Conservation (phyloP, 2,329 filamentous ascomycete genomes). For the Arthrobotrys entomopaga region DNA sequence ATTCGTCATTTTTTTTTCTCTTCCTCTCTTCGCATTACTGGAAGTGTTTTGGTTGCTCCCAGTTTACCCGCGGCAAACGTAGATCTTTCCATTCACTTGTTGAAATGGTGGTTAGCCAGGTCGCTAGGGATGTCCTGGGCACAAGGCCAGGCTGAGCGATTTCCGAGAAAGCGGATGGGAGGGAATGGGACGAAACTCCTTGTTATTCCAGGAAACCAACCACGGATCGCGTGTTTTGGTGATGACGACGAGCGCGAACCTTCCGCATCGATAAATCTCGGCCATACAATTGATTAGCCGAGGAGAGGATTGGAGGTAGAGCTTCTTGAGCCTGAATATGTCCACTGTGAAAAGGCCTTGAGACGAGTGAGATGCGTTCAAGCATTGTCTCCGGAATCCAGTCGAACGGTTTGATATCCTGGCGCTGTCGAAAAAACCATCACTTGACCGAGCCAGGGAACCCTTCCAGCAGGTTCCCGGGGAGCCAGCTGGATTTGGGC, state of each 20-base stretch:
- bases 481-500: conserved; percentile 29
- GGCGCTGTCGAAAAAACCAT: conserved; percentile 43
- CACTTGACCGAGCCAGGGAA: conserved; percentile 45
- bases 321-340: conserved; percentile 44
- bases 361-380: not conserved
- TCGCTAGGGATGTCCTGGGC: conserved; percentile 1
- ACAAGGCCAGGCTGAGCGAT: conserved; percentile 40
- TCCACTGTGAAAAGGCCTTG: conserved; percentile 6
- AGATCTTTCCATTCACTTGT: conserved; percentile 39
- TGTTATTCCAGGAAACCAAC: conserved; percentile 26
- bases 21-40: conserved; percentile 8
- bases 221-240: conserved; percentile 36
- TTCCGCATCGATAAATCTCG: conserved; percentile 17
- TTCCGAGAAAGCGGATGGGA: conserved; percentile 50
- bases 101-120: conserved; percentile 28
- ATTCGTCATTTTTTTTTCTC: conserved; percentile 44
- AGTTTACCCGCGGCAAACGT: conserved; percentile 50
- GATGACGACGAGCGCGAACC: not conserved
- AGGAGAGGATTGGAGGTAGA: conserved; percentile 24
- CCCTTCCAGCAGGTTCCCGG: conserved; percentile 47
- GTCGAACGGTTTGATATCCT: conserved; percentile 50
- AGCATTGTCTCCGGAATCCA: conserved; percentile 47
- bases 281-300: conserved; percentile 47
- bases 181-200: conserved; percentile 28
- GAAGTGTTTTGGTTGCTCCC: conserved; percentile 34